phyloP scores from a whole-genome alignment of 768 basidiomycete genomes.

The Pisolithus sp. region DNA sequence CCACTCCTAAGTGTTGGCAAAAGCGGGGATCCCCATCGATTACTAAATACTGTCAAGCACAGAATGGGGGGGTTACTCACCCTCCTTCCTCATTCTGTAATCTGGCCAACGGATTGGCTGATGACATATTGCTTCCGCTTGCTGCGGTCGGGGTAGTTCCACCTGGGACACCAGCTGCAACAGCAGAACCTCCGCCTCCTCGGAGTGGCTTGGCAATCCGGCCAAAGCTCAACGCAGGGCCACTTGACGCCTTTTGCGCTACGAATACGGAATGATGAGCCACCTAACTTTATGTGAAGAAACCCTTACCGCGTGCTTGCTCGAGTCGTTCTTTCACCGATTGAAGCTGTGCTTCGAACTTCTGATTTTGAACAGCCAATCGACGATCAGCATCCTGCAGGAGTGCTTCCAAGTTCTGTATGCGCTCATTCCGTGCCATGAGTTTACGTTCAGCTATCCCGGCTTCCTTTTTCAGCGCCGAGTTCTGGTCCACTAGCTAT shows the following conservation, averaged over 20 bases:
- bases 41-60: neutral
- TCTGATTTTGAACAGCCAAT: slow-evolving; percentile 88
- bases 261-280: slow-evolving; percentile 23
- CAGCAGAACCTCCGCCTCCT: slow-evolving; percentile 72
- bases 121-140: slow-evolving; percentile 36
- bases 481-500: slow-evolving; percentile 97
- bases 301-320: slow-evolving; percentile 76
- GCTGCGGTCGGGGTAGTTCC: slow-evolving; percentile 36
- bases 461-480: slow-evolving; percentile 93
- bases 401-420: slow-evolving; percentile 90
- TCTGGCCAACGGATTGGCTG: slow-evolving; percentile 60
- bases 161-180: slow-evolving; percentile 34
- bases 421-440: slow-evolving; percentile 93
- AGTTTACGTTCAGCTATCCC: slow-evolving; percentile 96
- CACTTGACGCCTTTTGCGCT: slow-evolving; percentile 73
- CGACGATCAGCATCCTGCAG: slow-evolving; percentile 92
- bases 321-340: slow-evolving; percentile 88
- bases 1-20: slow-evolving; percentile 18
- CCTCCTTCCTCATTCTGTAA: slow-evolving; percentile 78
- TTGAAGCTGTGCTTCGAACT: slow-evolving; percentile 90
- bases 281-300: slow-evolving; percentile 6
- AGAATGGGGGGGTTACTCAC: slow-evolving; percentile 34
- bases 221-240: slow-evolving; percentile 76
- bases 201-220: slow-evolving; percentile 95
- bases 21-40: neutral